Conservation (phyloP, 495 filamentous ascomycete species). For the Hypoxylon cercidicola region DNA sequence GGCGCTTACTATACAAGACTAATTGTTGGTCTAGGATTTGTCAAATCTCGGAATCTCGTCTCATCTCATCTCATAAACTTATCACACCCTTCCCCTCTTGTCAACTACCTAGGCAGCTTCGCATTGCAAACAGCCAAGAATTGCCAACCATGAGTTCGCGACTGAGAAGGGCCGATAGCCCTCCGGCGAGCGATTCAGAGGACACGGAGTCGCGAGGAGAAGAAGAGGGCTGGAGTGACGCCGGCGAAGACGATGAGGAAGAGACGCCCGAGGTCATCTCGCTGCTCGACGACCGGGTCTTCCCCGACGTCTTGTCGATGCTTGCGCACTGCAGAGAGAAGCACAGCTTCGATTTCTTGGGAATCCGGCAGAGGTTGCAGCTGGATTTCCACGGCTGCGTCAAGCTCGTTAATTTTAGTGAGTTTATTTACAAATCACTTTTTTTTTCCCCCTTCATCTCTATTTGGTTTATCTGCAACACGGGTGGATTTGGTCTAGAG, state of each 20-base stretch:
- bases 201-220: conserved; percentile 48
- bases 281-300: conserved; percentile 75
- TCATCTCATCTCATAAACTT: background rate
- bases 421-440: conserved; percentile 29
- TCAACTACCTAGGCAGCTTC: conserved; percentile 17
- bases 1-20: conserved; percentile 18
- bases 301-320: conserved; percentile 72
- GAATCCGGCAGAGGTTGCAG: conserved; percentile 68
- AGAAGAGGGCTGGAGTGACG: conserved; percentile 85
- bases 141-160: conserved; percentile 23
- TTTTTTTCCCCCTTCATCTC: background rate
- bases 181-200: conserved; percentile 34
- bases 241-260: conserved; percentile 71
- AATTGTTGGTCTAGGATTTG: background rate
- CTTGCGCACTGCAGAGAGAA: conserved; percentile 76
- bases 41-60: conserved; percentile 6
- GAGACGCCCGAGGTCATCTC: conserved; percentile 69
- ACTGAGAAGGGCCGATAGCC: conserved; percentile 10
- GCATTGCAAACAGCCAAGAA: background rate
- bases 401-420: conserved; percentile 84
- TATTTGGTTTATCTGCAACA: background rate
- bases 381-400: conserved; percentile 86
- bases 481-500: too few species aligned
- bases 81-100: background rate
- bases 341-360: conserved; percentile 78